Conservation (phyloP, 1,284 basidiomycete species). For the Ustilago lituana region DNA sequence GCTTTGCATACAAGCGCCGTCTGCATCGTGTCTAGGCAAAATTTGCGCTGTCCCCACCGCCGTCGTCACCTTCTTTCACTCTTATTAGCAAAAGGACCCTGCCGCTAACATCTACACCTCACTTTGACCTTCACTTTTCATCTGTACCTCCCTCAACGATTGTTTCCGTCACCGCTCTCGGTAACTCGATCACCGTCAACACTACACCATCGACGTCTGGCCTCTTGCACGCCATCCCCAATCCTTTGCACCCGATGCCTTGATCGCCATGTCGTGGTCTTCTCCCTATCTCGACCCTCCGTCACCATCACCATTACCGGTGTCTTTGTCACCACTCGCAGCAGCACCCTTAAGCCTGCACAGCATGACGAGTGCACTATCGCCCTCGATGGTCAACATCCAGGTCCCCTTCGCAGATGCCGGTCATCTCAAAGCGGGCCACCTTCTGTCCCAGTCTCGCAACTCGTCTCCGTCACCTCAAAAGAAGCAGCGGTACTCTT, state of each 20-base stretch:
- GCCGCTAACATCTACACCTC: conserved; percentile 41
- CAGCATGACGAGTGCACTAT: conserved; percentile 41
- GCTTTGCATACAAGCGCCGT: conserved; percentile 4
- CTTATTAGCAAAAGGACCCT: conserved; percentile 14
- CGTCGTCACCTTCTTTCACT: neutral
- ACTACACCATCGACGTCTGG: neutral
- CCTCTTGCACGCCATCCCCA: neutral
- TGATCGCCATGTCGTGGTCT: conserved; percentile 20
- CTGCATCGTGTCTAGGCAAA: conserved; percentile 2
- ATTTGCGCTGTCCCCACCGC: conserved; percentile 17
- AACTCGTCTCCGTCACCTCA: conserved; percentile 36
- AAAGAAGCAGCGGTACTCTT: conserved; percentile 39
- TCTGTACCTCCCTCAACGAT: neutral
- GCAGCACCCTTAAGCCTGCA: neutral
- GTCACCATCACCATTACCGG: conserved; percentile 19
- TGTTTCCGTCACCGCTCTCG: conserved; percentile 1
- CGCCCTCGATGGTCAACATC: conserved; percentile 45
- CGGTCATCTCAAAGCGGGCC: conserved; percentile 34
- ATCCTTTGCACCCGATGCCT: neutral
- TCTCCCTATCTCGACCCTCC: conserved; percentile 17
- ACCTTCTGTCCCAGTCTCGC: conserved; percentile 16
- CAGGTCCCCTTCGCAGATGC: conserved; percentile 45
- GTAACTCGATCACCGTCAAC: neutral
- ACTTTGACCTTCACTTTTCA: neutral
- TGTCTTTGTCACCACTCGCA: conserved; percentile 9